Percentiles rank a stretch among this genome's conserved stretches.
These are phyloP conservation scores for Raphanus sativus DNA, from an alignment of 345 rosid genomes.

Conservation along the genomic window DNA sequence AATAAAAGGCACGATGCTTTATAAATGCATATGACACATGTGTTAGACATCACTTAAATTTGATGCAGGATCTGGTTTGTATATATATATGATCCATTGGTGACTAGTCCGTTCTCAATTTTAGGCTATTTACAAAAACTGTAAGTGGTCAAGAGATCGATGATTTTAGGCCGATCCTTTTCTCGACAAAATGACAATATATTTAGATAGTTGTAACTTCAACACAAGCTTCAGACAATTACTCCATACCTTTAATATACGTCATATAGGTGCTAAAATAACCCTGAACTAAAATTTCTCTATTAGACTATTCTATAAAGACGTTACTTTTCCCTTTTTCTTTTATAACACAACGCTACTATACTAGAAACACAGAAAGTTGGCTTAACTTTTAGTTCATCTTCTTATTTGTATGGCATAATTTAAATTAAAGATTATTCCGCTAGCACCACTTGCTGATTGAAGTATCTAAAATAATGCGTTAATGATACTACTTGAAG, in stretches of 20 bases:
- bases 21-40: background rate
- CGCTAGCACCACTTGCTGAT: background rate
- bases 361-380: background rate
- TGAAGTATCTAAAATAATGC: background rate
- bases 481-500: background rate
- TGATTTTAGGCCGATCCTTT: background rate
- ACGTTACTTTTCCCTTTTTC: background rate
- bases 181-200: background rate
- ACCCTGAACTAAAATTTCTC: background rate
- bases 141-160: background rate
- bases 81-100: background rate
- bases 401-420: background rate
- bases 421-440: background rate
- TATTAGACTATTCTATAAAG: background rate
- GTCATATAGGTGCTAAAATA: background rate
- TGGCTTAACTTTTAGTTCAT: background rate
- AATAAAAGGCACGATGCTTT: slow-evolving; percentile 2
- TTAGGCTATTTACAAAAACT: background rate
- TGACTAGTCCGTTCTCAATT: background rate
- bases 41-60: background rate
- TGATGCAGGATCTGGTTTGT: slow-evolving; percentile 1
- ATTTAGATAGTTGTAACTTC: background rate
- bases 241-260: background rate
- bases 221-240: background rate
- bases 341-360: background rate